Evolutionary conservation across 2,329 filamentous ascomycete species (phyloP), one percentile per base, ranked within the genome.

Genomic region (Neonectria sp.): DNA sequence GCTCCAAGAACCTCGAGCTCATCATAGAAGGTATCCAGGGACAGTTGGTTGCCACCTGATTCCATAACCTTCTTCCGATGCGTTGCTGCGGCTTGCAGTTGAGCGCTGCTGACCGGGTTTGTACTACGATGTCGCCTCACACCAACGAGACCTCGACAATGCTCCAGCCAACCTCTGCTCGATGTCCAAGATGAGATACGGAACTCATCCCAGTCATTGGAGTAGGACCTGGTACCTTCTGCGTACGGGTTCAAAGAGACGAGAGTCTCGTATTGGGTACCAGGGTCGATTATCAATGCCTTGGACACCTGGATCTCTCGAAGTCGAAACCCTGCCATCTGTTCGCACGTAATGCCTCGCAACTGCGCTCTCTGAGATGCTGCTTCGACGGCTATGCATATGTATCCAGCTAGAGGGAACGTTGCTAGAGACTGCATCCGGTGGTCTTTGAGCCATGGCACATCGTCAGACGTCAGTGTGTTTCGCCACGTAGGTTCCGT

Each of bases 371-470:
- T 65, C 73, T 85, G 85, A 2, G 75, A 71, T 8, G 80, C 82
- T 2, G 85, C 86, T 69, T 88, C 86, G 0, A 86, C 69, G 0
- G 81, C 84, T 84, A 90, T 87, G 31, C 83, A 81, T 4, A 88
- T 74, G 59, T 84, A 87, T 3, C 85, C 89, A 1, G 86, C 82
- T 40, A 88, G 82, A 31, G 89, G 87, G 73, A 88, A 90, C 37
- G 89, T 84, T 3, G 83, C 84, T 33, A 88, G 77, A 12, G 84
- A 87, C 71, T 90, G 87, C 76, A 91, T 86, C 62, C 79, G 80
- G 78, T 91, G 89, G 70, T 90, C 86, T 51, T 86, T 82, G 6
- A 89, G 80, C 81, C 90, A 91, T 2, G 90, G 86, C 0, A 87
- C 72, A 63, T 87, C 84, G 45, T 86, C 83, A 1, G 83, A 70